Conservation (phyloP, 768 basidiomycete species). For the Kwoniella mangroviensis region DNA sequence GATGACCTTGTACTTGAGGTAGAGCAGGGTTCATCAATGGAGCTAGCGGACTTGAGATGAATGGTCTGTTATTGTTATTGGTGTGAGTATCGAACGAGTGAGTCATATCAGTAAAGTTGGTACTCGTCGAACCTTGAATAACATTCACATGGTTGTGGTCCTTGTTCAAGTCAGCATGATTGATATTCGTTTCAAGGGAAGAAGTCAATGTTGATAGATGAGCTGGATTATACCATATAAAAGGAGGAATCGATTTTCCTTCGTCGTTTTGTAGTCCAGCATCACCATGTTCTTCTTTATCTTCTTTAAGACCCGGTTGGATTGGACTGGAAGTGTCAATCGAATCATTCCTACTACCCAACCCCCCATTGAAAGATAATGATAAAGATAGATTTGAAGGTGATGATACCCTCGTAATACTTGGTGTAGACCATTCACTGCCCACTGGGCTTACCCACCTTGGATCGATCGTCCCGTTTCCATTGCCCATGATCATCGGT, state of each 20-base stretch:
- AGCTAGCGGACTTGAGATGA: background rate
- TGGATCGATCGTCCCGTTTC: conserved; percentile 29
- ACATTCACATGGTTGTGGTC: background rate
- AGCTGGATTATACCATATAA: background rate
- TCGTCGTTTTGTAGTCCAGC: too few relatives aligned
- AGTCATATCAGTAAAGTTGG: background rate
- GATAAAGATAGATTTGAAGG: conserved; percentile 8
- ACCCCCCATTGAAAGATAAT: background rate
- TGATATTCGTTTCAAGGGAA: background rate
- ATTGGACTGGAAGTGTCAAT: background rate
- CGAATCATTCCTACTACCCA: background rate
- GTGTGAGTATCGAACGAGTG: background rate
- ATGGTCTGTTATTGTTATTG: too few relatives aligned
- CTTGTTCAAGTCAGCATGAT: background rate
- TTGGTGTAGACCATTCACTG: conserved; percentile 24
- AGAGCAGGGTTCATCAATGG: background rate
- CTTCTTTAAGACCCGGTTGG: background rate
- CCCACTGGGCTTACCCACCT: conserved; percentile 21
- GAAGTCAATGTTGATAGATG: background rate
- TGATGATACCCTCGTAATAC: conserved; percentile 6
- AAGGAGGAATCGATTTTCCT: background rate
- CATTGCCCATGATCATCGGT: background rate
- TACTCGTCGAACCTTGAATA: background rate
- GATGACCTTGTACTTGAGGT: background rate
- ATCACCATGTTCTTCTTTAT: too few relatives aligned